Percentiles rank a stretch among this genome's conserved stretches.
Conservation (phyloP, 495 filamentous ascomycete genomes). For the Aspergillus sclerotiicarbonarius region DNA sequence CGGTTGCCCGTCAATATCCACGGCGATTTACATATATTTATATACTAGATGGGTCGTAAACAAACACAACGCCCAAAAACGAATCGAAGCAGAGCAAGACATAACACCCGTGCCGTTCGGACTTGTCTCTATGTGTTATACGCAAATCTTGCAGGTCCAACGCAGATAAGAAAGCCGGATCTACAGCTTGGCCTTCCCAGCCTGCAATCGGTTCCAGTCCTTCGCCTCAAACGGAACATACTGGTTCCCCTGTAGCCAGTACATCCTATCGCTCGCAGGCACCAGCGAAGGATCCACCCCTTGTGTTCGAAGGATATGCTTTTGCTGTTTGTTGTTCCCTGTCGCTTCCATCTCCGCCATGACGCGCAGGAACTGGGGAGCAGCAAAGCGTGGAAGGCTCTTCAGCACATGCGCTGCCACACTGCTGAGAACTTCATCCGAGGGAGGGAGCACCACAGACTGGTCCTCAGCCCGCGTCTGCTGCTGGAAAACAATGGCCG, state of each 20-base stretch:
- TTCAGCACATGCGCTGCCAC: conserved; percentile 58
- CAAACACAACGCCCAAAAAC: no score
- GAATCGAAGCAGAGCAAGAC: no score
- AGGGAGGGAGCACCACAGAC: conserved; percentile 30
- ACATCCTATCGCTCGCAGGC: conserved; percentile 59
- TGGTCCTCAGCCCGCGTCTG: conserved; percentile 32
- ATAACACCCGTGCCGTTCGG: no score
- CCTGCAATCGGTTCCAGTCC: conserved; percentile 68
- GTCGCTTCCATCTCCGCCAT: conserved; percentile 62
- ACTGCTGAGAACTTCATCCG: conserved; percentile 47
- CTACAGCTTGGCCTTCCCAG: conserved; percentile 54
- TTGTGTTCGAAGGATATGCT: conserved; percentile 61
- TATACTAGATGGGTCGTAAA: no score
- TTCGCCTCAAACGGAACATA: conserved; percentile 65
- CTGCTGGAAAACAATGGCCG: conserved; percentile 59
- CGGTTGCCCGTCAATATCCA: no score
- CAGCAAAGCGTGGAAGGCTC: conserved; percentile 69
- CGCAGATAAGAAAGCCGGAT: not conserved
- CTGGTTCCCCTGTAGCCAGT: conserved; percentile 59
- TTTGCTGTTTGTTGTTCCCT: conserved; percentile 88
- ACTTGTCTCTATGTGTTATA: no score
- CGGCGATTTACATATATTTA: no score
- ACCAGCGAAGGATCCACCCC: conserved; percentile 68
- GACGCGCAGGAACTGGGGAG: conserved; percentile 75
- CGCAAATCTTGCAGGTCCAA: not conserved